Evolutionary conservation across 352 stramenopile genomes (phyloP), one percentile per base, ranked within the genome.

Genomic region (Globisporangium uncinulatum): DNA sequence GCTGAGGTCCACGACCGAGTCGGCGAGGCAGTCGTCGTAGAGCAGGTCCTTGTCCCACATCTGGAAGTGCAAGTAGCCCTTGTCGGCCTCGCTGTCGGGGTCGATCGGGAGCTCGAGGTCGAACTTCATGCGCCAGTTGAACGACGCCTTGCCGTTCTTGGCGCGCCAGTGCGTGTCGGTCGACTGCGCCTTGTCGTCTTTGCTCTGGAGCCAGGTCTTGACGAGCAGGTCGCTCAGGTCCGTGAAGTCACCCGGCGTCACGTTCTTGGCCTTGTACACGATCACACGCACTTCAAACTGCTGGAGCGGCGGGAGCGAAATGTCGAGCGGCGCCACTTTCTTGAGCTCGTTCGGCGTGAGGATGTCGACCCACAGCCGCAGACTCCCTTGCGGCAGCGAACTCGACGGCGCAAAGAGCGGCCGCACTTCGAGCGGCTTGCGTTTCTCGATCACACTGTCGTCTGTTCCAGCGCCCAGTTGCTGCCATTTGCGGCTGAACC

Each of bases 91-190:
- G 43, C 74, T 83, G 50, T 89, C 75, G 10, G 70, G 67, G 34
- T 93, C 76, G 14, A 87, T 58, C 6, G 87, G 89, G 10, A 97
- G 66, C 32, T 91, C 71, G 6, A 97, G 68, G 48, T 90, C 71
- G 66, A 97, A 97, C 71, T 98, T 97, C 73, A 98, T 91, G 39
- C 93, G 88, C 87, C 91, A 98, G 71, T 98, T 98, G 64, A 95
- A 98, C 31, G 83, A 96, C 15, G 77, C 90, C 68, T 97, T 96
- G 60, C 94, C 94, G 61, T 95, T 95, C 70, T 97, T 97, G 15
- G 80, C 86, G 43, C 94, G 87, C 92, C 91, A 98, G 67, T 98
- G 92, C 34, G 95, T 97, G 63, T 98, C 94, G 3, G 93, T 98
- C 55, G 70, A 76, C 60, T 92, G 80, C 5, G 75, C 74, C 44